Evolutionary conservation across 495 filamentous ascomycete species (phyloP).

Genomic region (Niebla homalea): DNA sequence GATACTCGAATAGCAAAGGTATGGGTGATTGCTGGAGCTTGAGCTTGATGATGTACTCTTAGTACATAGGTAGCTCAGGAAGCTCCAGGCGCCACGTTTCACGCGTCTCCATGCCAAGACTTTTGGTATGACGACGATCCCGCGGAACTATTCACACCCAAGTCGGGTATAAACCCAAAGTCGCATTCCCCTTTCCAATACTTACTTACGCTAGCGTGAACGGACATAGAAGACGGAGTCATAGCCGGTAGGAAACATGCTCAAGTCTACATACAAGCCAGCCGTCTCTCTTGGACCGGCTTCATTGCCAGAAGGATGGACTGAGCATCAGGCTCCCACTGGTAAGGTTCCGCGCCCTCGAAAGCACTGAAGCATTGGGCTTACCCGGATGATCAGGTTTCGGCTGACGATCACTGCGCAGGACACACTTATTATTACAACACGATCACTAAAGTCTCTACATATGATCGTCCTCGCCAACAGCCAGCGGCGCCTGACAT

Average conservation of each 20-base stretch:
- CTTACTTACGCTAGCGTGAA: too few species aligned
- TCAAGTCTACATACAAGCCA: conserved; percentile 52
- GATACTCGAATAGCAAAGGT: too few species aligned
- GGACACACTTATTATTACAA: conserved; percentile 87
- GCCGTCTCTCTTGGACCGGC: conserved; percentile 20
- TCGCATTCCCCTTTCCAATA: not conserved
- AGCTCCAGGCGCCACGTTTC: conserved; percentile 2
- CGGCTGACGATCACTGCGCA: conserved; percentile 16
- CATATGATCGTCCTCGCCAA: conserved; percentile 57
- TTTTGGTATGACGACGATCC: not conserved
- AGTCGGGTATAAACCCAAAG: too few species aligned
- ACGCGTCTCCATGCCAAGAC: conserved; percentile 3
- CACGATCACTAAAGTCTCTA: conserved; percentile 71
- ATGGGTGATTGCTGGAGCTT: too few species aligned
- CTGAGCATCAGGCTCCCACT: conserved; percentile 81
- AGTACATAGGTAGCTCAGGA: not conserved
- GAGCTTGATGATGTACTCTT: too few species aligned
- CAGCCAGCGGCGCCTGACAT: not conserved
- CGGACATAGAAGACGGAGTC: too few species aligned
- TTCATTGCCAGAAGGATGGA: conserved; percentile 71
- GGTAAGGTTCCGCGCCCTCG: conserved; percentile 31
- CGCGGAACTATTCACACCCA: not conserved
- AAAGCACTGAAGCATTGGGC: not conserved
- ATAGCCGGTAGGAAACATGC: conserved; percentile 25
- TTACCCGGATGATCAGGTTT: conserved; percentile 9